These are phyloP conservation scores for Pseudozyma hubeiensis DNA, from an alignment of 1,284 basidiomycete genomes.

Conservation along the genomic window DNA sequence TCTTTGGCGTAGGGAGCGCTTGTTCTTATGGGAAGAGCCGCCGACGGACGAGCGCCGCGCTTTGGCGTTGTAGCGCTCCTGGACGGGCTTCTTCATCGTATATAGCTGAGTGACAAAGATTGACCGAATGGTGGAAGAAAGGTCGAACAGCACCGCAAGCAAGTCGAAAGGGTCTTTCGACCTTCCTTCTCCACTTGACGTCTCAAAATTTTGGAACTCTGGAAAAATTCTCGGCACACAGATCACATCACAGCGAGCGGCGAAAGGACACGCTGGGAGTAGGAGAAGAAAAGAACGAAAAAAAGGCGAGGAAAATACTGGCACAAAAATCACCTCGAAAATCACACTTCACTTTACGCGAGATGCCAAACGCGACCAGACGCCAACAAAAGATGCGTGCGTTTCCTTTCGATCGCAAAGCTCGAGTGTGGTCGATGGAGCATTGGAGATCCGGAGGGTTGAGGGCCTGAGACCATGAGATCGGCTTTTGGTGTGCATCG, in stretches of 20 bases:
- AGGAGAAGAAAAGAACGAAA: not conserved
- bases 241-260: not conserved
- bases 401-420: no score
- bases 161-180: not conserved
- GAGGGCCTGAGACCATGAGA: no score
- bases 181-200: slow-evolving; percentile 9
- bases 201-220: slow-evolving; percentile 6
- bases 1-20: slow-evolving; percentile 51
- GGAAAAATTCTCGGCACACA: not conserved
- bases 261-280: no score
- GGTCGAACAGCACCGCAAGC: no score
- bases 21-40: slow-evolving; percentile 65
- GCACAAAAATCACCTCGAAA: no score
- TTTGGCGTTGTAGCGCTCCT: slow-evolving; percentile 66
- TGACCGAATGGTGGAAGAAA: no score
- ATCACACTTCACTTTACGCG: no score
- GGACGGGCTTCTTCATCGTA: slow-evolving; percentile 47
- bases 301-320: not conserved
- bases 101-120: not conserved
- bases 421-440: no score
- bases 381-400: no score
- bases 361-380: no score
- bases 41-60: slow-evolving; percentile 62
- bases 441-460: no score
- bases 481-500: no score